These are phyloP conservation scores for Porcisia hertigi DNA, from an alignment of 208 protist species.

Conservation along the genomic window DNA sequence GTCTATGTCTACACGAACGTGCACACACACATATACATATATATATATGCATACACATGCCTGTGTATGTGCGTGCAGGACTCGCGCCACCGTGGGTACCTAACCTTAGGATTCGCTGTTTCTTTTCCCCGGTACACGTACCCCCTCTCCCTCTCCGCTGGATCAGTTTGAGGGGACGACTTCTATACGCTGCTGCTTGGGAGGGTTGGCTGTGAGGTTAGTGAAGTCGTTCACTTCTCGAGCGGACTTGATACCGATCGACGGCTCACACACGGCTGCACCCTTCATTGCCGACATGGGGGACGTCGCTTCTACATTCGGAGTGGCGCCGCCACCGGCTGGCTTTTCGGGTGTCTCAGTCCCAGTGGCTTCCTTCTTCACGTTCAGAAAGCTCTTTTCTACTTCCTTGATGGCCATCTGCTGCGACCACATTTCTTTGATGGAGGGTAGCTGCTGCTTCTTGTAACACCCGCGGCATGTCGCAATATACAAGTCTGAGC, in stretches of 20 bases:
- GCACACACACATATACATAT: constrained; percentile 2
- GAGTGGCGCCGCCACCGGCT: constrained; percentile 1
- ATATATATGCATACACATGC: neutral
- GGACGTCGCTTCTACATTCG: constrained; percentile 4
- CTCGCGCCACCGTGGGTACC: neutral
- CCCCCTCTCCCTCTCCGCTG: neutral
- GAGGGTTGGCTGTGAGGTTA: neutral
- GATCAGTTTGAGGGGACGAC: neutral
- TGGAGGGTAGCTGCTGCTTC: constrained; percentile 25
- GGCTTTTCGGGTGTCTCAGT: constrained; percentile 22
- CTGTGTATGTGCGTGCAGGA: no score
- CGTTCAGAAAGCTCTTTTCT: constrained; percentile 26
- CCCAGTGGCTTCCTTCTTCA: constrained; percentile 6
- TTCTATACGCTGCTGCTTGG: constrained; percentile 1
- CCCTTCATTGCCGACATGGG: neutral
- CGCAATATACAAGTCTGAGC: constrained; percentile 94
- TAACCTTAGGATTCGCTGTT: no score
- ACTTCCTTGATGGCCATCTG: constrained; percentile 36
- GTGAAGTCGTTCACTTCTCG: neutral
- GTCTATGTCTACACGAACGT: no score
- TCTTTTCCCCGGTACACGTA: no score
- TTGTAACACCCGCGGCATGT: constrained; percentile 89
- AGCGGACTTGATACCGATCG: neutral
- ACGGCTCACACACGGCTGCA: neutral
- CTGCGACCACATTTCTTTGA: constrained; percentile 28